These are phyloP conservation scores for Phanerodontia chrysosporium DNA, from an alignment of 768 basidiomycete species.

Conservation along the genomic window DNA sequence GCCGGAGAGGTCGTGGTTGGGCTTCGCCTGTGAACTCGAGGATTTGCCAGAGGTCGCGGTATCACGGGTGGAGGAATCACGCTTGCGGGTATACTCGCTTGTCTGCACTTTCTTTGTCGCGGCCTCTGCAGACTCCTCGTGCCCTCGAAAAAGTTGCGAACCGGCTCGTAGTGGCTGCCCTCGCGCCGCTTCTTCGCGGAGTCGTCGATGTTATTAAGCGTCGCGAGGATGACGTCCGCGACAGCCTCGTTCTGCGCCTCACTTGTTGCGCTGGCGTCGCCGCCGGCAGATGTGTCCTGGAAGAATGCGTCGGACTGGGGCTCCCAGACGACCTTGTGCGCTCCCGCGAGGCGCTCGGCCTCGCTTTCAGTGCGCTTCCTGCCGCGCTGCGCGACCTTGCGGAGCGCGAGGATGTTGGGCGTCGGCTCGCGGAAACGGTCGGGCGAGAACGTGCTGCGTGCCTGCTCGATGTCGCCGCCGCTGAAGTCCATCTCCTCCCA, in stretches of 20 bases:
- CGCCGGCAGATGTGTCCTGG: background rate
- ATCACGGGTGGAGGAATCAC: too few species aligned
- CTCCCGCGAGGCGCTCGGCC: slow-evolving; percentile 34
- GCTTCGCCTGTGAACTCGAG: background rate
- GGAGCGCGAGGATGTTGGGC: slow-evolving; percentile 33
- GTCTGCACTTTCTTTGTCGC: too few species aligned
- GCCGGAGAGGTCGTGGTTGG: background rate
- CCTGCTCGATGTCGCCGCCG: slow-evolving; percentile 13
- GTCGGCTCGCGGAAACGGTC: slow-evolving; percentile 34
- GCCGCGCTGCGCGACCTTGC: slow-evolving; percentile 45
- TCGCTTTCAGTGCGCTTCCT: slow-evolving; percentile 35
- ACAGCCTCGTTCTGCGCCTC: background rate
- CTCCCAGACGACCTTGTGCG: slow-evolving; percentile 35
- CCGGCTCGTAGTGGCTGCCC: background rate
- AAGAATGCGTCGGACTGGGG: background rate
- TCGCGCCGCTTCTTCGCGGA: background rate
- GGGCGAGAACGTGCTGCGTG: slow-evolving; percentile 17
- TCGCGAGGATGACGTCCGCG: background rate
- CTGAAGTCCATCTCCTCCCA: slow-evolving; percentile 45
- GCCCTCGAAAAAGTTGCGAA: background rate
- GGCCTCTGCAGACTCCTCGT: background rate
- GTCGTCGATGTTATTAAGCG: background rate
- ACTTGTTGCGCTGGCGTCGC: background rate
- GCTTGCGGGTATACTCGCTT: too few species aligned
- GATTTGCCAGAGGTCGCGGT: too few species aligned